Percentiles rank a stretch among this genome's conserved stretches.
phyloP scores from a whole-genome alignment of 495 filamentous ascomycete genomes.

The Neurospora sp. region DNA sequence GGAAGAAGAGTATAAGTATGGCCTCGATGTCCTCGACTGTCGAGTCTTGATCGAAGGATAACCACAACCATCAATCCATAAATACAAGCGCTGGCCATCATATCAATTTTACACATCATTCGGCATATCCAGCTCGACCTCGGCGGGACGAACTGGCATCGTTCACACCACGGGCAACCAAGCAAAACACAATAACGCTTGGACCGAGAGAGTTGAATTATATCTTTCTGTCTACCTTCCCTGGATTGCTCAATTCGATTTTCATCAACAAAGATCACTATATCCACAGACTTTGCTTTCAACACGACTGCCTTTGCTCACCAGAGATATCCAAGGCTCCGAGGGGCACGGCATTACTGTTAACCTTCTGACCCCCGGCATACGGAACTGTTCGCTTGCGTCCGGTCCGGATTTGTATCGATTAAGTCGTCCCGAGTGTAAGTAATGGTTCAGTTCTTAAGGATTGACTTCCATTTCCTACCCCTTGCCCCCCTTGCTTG shows the following conservation, averaged over 20 bases:
- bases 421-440: background rate
- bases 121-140: background rate
- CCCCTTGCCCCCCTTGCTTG: background rate
- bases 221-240: background rate
- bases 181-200: background rate
- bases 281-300: background rate
- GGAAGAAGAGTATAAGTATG: slow-evolving; percentile 14
- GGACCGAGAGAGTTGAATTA: background rate
- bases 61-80: background rate
- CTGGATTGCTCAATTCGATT: background rate
- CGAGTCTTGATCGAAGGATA: background rate
- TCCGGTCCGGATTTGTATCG: background rate
- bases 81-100: background rate
- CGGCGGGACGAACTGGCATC: background rate
- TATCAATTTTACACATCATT: background rate
- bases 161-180: background rate
- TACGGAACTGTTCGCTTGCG: background rate
- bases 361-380: background rate
- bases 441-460: background rate
- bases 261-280: background rate
- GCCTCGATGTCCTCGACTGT: slow-evolving; percentile 6
- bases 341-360: background rate
- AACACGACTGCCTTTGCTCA: background rate
- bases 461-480: background rate
- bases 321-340: background rate